Base-by-base conservation (phyloP, 208 protist species). In the Trypanosoma boissoni region DNA sequence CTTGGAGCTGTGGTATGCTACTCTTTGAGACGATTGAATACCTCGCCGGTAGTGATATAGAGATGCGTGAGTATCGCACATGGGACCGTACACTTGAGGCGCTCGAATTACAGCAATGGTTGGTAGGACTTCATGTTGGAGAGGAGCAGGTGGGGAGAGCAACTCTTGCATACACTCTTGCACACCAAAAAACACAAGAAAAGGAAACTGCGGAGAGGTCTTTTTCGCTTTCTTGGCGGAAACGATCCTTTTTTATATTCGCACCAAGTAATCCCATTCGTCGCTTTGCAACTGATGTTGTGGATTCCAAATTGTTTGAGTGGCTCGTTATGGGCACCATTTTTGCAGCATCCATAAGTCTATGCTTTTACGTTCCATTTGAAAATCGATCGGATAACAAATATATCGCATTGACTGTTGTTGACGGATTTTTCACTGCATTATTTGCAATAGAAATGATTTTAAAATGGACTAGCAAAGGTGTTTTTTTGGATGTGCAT, bases 61-160 rank as follows among this genome's bases (percentile, higher is more conserved):
- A 81, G 37, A 57, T 76, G 43, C 37, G 28, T 37, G 83, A 91
- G 58, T 37, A 56, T 39, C 72, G 81, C 1, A 80, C 66, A 51
- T 95, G 89, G 91, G 66, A 85, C 56, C 77, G 79, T 44, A 62
- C 86, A 57, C 60, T 88, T 36, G 68, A 88, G 50, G 76, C 86
- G 29, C 74, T 93, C 23, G 76, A 94, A 74, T 49, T 91, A 58
- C 88, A 96, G 64, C 75, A 91, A 70, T 91, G 86, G 86, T 49
- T 96, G 8, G 69, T 94, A 29, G 76, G 82, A 55, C 75, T 96
- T 46, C 91, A 93, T 60, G 76, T 91, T n/a, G 88, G 91, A 27
- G 88, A 96, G 73, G 87, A 96, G 64, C 84, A 93, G 63, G 86
- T 94, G 3, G 91, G 88, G 37, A 80, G 84, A 39, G 81, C 85